A percentile compares a stretch with the other conserved stretches of the same genome.
Conservation (phyloP, 1,139 yeast species). For the Debaryomycetaceae sp. region DNA sequence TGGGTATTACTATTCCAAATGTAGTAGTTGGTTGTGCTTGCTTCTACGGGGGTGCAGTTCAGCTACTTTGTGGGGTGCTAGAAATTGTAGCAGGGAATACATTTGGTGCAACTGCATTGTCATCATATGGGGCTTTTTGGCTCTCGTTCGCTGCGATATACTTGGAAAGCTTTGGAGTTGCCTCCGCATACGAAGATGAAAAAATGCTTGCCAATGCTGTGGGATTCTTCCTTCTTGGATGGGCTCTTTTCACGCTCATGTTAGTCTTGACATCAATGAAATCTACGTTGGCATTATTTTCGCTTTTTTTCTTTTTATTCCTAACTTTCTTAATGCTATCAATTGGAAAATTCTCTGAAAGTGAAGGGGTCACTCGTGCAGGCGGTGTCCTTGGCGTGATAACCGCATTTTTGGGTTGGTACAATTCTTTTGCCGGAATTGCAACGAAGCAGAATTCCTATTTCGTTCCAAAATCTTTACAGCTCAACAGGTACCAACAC, state of each 20-base stretch:
- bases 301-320: conserved; percentile 51
- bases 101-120: conserved; percentile 61
- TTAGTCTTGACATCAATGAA: conserved; percentile 58
- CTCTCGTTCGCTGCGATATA: conserved; percentile 59
- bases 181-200: conserved; percentile 45
- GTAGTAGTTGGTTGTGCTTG: conserved; percentile 41
- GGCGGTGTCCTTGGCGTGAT: conserved; percentile 69
- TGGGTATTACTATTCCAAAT: conserved; percentile 34
- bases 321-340: conserved; percentile 56
- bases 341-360: conserved; percentile 52
- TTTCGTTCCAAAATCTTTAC: conserved; percentile 12
- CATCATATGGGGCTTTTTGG: conserved; percentile 79
- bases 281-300: conserved; percentile 59
- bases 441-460: conserved; percentile 28
- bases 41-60: conserved; percentile 61
- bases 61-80: conserved; percentile 64
- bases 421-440: conserved; percentile 39
- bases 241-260: conserved; percentile 62
- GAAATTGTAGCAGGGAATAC: conserved; percentile 65
- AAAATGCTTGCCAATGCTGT: conserved; percentile 48
- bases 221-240: conserved; percentile 62
- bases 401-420: conserved; percentile 61
- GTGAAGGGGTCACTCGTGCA: conserved; percentile 49
- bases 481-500: background rate
- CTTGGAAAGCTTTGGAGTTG: conserved; percentile 53